Evolutionary conservation across 2,329 filamentous ascomycete genomes (phyloP).

Genomic region (Ceratocystis smalleyi): DNA sequence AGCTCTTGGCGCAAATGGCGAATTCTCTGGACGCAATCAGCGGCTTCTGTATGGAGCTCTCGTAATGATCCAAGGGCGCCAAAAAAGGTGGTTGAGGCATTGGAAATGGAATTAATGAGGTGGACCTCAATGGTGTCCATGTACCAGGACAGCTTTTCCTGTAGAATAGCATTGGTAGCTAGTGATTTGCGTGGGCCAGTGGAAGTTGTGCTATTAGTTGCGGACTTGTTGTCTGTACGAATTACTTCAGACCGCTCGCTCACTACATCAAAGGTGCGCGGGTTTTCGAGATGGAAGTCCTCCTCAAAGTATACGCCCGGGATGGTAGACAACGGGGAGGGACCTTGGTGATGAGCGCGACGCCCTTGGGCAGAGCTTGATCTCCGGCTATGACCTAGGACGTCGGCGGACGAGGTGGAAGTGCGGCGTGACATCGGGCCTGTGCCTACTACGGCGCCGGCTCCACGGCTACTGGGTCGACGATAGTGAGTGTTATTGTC

Average conservation of each 20-base stretch:
- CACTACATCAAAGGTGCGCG: slow-evolving; percentile 87
- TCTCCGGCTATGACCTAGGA: slow-evolving; percentile 7
- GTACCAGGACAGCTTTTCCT: slow-evolving; percentile 98
- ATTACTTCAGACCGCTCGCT: slow-evolving; percentile 95
- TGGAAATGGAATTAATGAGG: slow-evolving; percentile 88
- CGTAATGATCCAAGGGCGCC: slow-evolving; percentile 80
- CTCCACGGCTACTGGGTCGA: slow-evolving; percentile 31
- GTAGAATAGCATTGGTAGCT: slow-evolving; percentile 89
- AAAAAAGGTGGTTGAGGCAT: slow-evolving; percentile 91
- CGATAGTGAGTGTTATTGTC: slow-evolving; percentile 27
- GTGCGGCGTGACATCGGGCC: slow-evolving; percentile 25
- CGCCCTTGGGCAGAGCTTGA: slow-evolving; percentile 15
- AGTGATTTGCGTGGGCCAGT: slow-evolving; percentile 59
- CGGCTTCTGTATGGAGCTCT: slow-evolving; percentile 80
- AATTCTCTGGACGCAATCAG: slow-evolving; percentile 78
- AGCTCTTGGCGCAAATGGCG: slow-evolving; percentile 67
- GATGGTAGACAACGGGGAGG: slow-evolving; percentile 80
- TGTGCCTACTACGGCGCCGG: slow-evolving; percentile 10
- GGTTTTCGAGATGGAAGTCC: slow-evolving; percentile 88
- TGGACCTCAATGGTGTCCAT: slow-evolving; percentile 99
- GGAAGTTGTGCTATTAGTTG: slow-evolving; percentile 36
- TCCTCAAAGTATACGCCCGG: slow-evolving; percentile 89
- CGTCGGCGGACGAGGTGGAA: slow-evolving; percentile 29
- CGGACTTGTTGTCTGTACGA: slow-evolving; percentile 42
- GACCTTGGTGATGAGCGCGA: slow-evolving; percentile 50